Evolutionary conservation across 2,329 filamentous ascomycete genomes (phyloP), one percentile per base, ranked within the genome.

Genomic region (Neopestalotiopsis rosae): DNA sequence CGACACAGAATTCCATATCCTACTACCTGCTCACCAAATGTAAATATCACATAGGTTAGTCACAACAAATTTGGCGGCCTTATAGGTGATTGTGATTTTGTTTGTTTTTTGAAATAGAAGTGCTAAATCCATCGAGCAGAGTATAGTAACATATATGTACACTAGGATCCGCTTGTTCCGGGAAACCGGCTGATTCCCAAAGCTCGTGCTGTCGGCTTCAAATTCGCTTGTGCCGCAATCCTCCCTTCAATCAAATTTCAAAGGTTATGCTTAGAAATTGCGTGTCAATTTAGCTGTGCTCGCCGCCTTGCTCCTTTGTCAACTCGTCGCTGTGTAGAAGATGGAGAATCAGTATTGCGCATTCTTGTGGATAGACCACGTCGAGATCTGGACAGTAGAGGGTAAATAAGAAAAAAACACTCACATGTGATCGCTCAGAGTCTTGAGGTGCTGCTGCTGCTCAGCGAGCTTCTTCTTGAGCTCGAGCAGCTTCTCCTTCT

Each of bases 371-470:
- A 10, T 13, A 30, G 28, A 61, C n/a, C 17, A n/a, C 14, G 28
- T 13, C 56, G 12, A 6, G 56, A 9, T 59, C 3, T 38, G 34
- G 34, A 20, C 12, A 61, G 65, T 63, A 64, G 61, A 14, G 17
- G 42, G 28, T 49, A n/a, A n/a, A 49, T 24, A 40, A 52, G 34
- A 30, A 45, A 58, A 66, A 62, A 40, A 62, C 66, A 83, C 91
- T 79, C 84, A 96, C 94, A 97, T 94, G 88, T 97, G 93, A 78
- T 92, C 88, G 77, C 94, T 91, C 71, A 98, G 90, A 80, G 95
- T 91, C 79, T 95, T 87, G 73, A 98, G 89, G 85, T 97, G 94
- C 74, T 90, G 84, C 81, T 93, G 90, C 86, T 97, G 94, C 82
- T 93, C 90, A 72, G 82, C 78, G 73, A 98, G 88, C 86, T 89